Evolutionary conservation across 2,329 filamentous ascomycete genomes (phyloP), one percentile per base, ranked within the genome.

Genomic region (Claviceps sorghi): DNA sequence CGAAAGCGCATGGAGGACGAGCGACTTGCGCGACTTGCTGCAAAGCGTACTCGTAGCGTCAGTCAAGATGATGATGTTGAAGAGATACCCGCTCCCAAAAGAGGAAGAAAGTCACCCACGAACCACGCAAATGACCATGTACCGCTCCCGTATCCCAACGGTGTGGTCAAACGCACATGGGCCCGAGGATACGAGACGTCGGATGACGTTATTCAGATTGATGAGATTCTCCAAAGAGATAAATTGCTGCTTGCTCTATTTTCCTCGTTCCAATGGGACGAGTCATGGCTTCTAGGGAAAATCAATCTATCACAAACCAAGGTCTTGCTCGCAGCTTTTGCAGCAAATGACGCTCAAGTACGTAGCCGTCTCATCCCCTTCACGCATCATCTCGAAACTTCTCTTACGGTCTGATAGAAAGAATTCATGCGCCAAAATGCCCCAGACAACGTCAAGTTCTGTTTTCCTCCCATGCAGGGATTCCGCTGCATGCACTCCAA

Each of bases 401-500:
- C 3, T 46, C 59, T 63, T 56, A 64, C 54, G 17, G 50, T 45
- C 50, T 48, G 46, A 54, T 56, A 67, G 65, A 76, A 76, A 67
- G 61, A 69, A 41, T 65, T 68, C 26, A 78, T 79, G 64, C 67
- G 65, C 34, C 65, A 62, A 30, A 78, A 76, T 54, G 72, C 71
- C 10, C 77, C 77, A 19, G 57, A 60, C n/a, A 69, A 67, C 40
- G 73, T 94, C 52, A 78, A 78, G 21, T 83, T 83, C 52, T 89
- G 87, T 63, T 95, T 97, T 62, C 91, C 91, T 17, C 77, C 78
- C 2, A 91, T 96, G 86, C 73, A 80, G 42, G 78, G 80, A 1
- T 72, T 78, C 6, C 84, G 82, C 26, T 82, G 77, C 60, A 95
- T 97, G 89, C 93, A 97, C 67, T 95, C 88, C 49, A 97, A 98